Base-by-base conservation (phyloP, 345 rosid species). In the Populus simonii region DNA sequence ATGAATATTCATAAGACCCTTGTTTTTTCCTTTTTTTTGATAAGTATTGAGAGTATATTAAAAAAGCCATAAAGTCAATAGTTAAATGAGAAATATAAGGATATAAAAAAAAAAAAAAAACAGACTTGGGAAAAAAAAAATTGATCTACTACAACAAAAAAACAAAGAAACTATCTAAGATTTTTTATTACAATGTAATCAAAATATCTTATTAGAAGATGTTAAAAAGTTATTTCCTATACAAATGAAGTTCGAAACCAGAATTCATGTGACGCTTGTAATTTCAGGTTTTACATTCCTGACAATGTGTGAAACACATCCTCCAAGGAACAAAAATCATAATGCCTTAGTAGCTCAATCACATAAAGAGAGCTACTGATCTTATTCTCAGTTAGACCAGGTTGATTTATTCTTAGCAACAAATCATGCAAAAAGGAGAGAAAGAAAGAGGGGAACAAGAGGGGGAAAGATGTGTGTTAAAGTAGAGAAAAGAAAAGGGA, bases 261-360 rank as follows among this genome's bases (percentile, higher is more conserved):
- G 27, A 27, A 27, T 27, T 27, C 1, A 27, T 27, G 1, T 27
- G 27, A 27, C 36, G n/a, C 36, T 5, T 33, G 36, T 33, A 66
- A 66, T 73, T 73, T 80, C 75, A 76, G 82, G 68, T 74, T 49
- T 73, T 70, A 55, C 84, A 78, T 80, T 67, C 68, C 74, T 80
- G 85, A 76, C 85, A 78, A 83, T 72, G 81, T 61, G 29, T 9
- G 25, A 38, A 78, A 73, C 89, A 80, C 90, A 83, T 79, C 87
- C 87, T 84, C 85, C 90, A 84, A 87, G 84, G 84, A 63, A 81
- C 74, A 80, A 84, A 82, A 84, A 70, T 81, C 83, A 84, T 82
- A 67, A 82, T 84, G 81, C 35, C 77, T 83, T 88, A 75, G 81
- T 85, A 43, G 88, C 87, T 91, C 91, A 89, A 89, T 91, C 94